A percentile compares a stretch with the other conserved stretches of the same genome.
These are phyloP conservation scores for Sclerotinia trifoliorum DNA, from an alignment of 2,329 filamentous ascomycete genomes.

Conservation along the genomic window DNA sequence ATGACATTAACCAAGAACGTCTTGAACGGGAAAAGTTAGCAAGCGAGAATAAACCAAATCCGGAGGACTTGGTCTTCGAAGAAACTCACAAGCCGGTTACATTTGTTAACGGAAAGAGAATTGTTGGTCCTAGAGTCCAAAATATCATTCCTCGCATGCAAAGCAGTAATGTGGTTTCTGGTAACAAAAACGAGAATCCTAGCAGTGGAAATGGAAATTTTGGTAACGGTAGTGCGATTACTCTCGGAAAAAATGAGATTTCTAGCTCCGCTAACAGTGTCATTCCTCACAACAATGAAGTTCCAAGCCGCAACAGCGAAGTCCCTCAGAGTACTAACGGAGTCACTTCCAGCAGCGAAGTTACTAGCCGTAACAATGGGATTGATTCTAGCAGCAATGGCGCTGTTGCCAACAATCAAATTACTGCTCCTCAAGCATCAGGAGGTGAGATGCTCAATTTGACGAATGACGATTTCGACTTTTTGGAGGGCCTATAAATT, in stretches of 20 bases:
- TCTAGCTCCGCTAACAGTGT: no score
- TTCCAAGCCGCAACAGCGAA: neutral
- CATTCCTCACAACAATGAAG: neutral
- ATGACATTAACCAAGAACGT: neutral
- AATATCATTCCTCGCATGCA: neutral
- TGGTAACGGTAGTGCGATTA: neutral
- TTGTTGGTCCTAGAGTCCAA: neutral
- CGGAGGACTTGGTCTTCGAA: neutral
- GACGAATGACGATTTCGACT: constrained; percentile 2
- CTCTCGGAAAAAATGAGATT: neutral
- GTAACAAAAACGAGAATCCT: neutral
- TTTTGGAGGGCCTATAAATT: neutral
- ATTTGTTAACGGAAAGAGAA: constrained; percentile 2
- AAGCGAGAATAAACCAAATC: neutral
- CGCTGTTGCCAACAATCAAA: no score
- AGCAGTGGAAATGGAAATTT: neutral
- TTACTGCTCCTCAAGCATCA: no score
- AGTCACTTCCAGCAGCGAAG: neutral
- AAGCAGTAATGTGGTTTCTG: neutral
- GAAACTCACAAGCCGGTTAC: constrained; percentile 9
- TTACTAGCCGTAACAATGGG: neutral
- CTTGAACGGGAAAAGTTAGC: neutral
- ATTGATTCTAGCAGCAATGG: neutral
- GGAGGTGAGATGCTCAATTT: neutral
- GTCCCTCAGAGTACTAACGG: neutral